Base-by-base conservation (phyloP, 1,284 basidiomycete species). In the Leccinum subrobustum region DNA sequence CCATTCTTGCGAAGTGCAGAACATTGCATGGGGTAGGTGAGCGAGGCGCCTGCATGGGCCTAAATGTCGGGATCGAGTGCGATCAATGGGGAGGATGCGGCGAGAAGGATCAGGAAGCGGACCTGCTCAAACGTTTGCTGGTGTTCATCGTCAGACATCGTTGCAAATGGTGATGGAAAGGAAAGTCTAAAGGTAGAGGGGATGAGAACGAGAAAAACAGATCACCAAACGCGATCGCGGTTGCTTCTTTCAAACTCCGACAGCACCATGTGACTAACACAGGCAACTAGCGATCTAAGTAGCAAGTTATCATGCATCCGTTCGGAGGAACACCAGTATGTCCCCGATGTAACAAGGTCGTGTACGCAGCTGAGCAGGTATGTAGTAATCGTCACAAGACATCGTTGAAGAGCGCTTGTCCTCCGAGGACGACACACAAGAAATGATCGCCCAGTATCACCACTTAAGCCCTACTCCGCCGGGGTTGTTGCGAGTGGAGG, bases 1-100 rank as follows among this genome's bases (percentile, higher is more conserved):
- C 96, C 96, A 83, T 87, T 88, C 82, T 91, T 91, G 75, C 89
- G 92, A 70, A 99, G 92, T 72, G 95, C 95, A 77, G 96, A 99
- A 83, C 97, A 98, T 85, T 98, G 95, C 91, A 91, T 94, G 72
- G 93, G 92, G 85, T 78, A 96, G 77, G 95, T 96, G 76, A 80
- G 73, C 70, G 95, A 95, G 75, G 94, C 94, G 70, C 92, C 92
- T 72, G 94, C 87, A 73, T 75, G 81, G 72, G 84, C 85, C 87
- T 90, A 63, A 33, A 65, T 51, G 65, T 57, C 50, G 61, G 18
- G 35, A 67, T 70, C 62, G 60, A 44, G 47, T 54, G 44, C 18
- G 68, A 72, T 74, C 62, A 65, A 57, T 52, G 29, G 4, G 6
- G 53, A 57, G 48, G 63, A 65, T 64, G 59, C 59, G 57, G 33